These are phyloP conservation scores for Nicotiana otophora DNA, from an alignment of 257 asterid species.

Conservation along the genomic window DNA sequence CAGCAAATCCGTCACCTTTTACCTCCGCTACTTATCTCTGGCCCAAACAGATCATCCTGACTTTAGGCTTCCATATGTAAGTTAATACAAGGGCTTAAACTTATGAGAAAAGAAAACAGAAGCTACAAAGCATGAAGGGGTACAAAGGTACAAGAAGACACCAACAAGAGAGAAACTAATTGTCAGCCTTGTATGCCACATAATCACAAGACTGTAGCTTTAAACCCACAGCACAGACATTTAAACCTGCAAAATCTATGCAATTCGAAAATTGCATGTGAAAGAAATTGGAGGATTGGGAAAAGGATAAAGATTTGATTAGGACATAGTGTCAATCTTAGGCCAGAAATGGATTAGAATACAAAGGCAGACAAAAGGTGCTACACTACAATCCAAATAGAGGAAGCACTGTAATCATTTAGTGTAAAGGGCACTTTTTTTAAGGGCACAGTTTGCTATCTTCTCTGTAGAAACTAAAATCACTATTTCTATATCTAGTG, in stretches of 20 bases:
- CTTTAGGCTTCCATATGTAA: not conserved
- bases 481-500: not conserved
- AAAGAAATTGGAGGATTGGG: not conserved
- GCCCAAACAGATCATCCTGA: not conserved
- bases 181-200: not conserved
- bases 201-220: constrained; percentile 2
- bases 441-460: not conserved
- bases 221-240: not conserved
- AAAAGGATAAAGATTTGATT: not conserved
- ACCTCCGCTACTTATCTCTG: not conserved
- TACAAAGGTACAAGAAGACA: not conserved
- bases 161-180: not conserved
- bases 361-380: not conserved
- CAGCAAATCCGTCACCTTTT: not conserved
- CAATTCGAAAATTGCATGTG: not conserved
- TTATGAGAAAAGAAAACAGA: not conserved
- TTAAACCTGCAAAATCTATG: not conserved
- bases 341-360: not conserved
- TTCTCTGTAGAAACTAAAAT: not conserved
- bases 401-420: not conserved
- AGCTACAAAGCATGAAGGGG: not conserved
- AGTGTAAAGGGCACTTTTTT: not conserved
- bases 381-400: not conserved
- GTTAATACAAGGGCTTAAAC: not conserved
- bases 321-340: not conserved